Evolutionary conservation across 2,329 filamentous ascomycete genomes (phyloP).

Genomic region (Xylaria sp.): DNA sequence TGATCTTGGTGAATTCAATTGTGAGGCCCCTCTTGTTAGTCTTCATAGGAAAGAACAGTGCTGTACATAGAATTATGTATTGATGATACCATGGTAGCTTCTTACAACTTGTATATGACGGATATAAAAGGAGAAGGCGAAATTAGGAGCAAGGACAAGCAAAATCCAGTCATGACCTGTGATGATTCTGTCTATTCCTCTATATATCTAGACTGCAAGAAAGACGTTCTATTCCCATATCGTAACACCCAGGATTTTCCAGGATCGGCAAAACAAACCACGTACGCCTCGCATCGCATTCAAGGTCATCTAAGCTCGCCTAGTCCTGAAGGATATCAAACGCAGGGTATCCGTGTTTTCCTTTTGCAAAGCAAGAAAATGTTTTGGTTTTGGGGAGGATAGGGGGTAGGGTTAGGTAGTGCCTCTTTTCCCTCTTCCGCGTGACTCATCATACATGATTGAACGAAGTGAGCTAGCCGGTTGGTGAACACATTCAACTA

Average conservation of each 20-base stretch:
- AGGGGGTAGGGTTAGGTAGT: too few species aligned
- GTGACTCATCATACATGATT: constrained; percentile 27
- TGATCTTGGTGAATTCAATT: not conserved
- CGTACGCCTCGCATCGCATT: constrained; percentile 31
- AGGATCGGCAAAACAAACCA: constrained; percentile 4
- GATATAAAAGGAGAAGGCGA: not conserved
- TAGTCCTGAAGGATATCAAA: constrained; percentile 12
- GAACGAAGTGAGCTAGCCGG: not conserved
- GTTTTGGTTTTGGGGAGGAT: not conserved
- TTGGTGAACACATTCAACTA: not conserved
- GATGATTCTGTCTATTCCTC: constrained; percentile 38
- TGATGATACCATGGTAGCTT: not conserved
- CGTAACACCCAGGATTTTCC: not conserved
- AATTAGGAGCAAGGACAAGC: too few species aligned
- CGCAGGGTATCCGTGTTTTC: too few species aligned
- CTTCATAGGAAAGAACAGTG: too few species aligned
- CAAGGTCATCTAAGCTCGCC: constrained; percentile 18
- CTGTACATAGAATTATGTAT: not conserved
- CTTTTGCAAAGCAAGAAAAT: too few species aligned
- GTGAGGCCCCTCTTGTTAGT: too few species aligned
- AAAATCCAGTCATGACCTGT: not conserved
- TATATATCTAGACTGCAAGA: constrained; percentile 24
- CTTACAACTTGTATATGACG: not conserved
- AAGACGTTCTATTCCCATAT: not conserved
- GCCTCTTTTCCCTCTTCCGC: not conserved